phyloP scores from a whole-genome alignment of 495 filamentous ascomycete species.

The Penicillium egyptiacum region DNA sequence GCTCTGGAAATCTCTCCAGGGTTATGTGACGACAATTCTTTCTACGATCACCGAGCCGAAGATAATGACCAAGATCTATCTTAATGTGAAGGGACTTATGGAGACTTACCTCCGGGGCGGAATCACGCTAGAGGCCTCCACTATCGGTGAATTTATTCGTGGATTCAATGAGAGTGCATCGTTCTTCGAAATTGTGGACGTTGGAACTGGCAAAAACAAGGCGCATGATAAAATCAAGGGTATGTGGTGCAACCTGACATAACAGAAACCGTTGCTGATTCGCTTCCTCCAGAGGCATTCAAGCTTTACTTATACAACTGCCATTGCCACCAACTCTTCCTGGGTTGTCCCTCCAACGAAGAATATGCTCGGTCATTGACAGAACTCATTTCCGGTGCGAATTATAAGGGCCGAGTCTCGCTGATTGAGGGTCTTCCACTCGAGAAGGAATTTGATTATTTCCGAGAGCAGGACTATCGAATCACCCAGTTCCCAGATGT shows the following conservation, averaged over 20 bases:
- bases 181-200: constrained; percentile 74
- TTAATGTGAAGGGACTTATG: constrained; percentile 64
- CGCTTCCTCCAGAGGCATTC: constrained; percentile 59
- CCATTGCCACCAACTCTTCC: constrained; percentile 78
- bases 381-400: constrained; percentile 51
- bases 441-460: constrained; percentile 58
- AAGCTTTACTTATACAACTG: constrained; percentile 64
- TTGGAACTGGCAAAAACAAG: constrained; percentile 66
- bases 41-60: constrained; percentile 53
- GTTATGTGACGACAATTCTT: constrained; percentile 47
- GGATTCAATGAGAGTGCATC: constrained; percentile 74
- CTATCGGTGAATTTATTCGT: constrained; percentile 66
- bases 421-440: constrained; percentile 75
- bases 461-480: constrained; percentile 53
- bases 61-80: constrained; percentile 67
- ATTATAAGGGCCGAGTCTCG: constrained; percentile 59
- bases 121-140: constrained; percentile 49
- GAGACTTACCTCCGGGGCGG: constrained; percentile 60
- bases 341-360: constrained; percentile 77
- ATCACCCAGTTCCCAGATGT: constrained; percentile 61
- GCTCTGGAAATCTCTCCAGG: constrained; percentile 54
- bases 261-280: constrained; percentile 12
- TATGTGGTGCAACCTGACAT: constrained; percentile 37
- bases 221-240: constrained; percentile 75
- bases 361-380: constrained; percentile 72